These are phyloP conservation scores for Ascosphaera acerosa DNA, from an alignment of 2,329 filamentous ascomycete genomes.

Conservation along the genomic window DNA sequence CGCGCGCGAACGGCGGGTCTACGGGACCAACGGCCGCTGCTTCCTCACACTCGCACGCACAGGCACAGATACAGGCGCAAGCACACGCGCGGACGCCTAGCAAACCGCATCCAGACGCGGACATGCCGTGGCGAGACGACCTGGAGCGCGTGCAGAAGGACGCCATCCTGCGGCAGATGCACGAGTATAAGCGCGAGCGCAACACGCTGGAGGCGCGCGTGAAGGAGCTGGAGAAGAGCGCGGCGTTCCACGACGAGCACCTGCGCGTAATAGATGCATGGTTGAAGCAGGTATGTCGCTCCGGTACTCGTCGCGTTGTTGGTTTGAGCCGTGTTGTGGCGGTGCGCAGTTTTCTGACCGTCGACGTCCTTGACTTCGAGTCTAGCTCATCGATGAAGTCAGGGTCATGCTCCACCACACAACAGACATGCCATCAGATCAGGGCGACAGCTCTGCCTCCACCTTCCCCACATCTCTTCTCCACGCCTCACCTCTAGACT, in stretches of 20 bases:
- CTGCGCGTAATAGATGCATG: conserved; percentile 73
- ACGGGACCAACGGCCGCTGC: conserved; percentile 4
- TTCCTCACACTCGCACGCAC: too few species aligned
- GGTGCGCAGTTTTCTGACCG: not conserved
- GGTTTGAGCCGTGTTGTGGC: not conserved
- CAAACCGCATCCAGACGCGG: conserved; percentile 38
- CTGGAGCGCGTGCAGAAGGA: conserved; percentile 80
- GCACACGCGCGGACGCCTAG: too few species aligned
- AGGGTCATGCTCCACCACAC: conserved; percentile 13
- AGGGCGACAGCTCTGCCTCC: conserved; percentile 1
- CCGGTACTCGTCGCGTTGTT: too few species aligned
- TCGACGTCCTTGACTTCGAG: too few species aligned
- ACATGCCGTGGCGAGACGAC: conserved; percentile 45
- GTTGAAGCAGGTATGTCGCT: conserved; percentile 71
- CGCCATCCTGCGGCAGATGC: conserved; percentile 91
- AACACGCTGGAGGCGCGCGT: conserved; percentile 55
- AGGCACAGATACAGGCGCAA: too few species aligned
- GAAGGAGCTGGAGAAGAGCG: conserved; percentile 52
- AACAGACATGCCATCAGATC: not conserved
- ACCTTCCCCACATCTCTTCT: conserved; percentile 28
- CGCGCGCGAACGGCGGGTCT: conserved; percentile 38
- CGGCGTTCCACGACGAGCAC: conserved; percentile 74
- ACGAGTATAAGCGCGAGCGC: conserved; percentile 87
- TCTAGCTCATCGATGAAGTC: conserved; percentile 22
- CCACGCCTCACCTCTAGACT: conserved; percentile 31